Base-by-base conservation (phyloP, 257 asterid genomes). In the Paulownia fortunei region DNA sequence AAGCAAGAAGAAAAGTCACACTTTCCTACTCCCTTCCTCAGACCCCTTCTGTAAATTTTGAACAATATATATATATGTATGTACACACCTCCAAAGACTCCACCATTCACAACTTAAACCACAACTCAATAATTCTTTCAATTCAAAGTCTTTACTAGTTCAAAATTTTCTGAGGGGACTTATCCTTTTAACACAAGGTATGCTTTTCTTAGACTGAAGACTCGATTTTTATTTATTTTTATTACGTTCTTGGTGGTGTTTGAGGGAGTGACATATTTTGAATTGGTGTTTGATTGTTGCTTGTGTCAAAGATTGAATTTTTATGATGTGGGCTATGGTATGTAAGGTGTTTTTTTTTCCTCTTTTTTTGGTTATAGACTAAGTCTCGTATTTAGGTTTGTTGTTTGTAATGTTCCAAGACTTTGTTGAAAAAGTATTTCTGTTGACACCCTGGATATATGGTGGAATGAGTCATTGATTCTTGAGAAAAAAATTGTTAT, bases 21-120 rank as follows among this genome's bases (percentile, higher is more conserved):
- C 92, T 82, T 91, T 91, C 98, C 91, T 77, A 63, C 84, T 76
- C 32, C 84, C 83, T 88, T 87, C 90, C 88, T n/a, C 62, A 74
- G 9, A 11, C 77, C 23, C 18, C 24, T 54, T 81, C 54, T 36
- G 54, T 34, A 51, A 73, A 52, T n/a, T 68, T 42, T 68, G 27
- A 70, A 39, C 73, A 34, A 52, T 72, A 84, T 86, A 87, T 88
- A 90, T 61, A 82, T 4, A 74, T 7, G 73, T 64, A 81, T 73
- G 82, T 82, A 82, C 36, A 72, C 71, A 34, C 73, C 87, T 72
- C 62, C 78, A 55, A 62, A 61, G 69, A 73, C 76, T 46, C 66
- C 46, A 3, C 52, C 79, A 62, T 79, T 80, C 79, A 55, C 74
- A 74, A 32, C 80, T 41, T 63, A 68, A 63, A 62, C 52, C 64